Base-by-base conservation (phyloP, 257 asterid genomes). In the Agastache rugosa region DNA sequence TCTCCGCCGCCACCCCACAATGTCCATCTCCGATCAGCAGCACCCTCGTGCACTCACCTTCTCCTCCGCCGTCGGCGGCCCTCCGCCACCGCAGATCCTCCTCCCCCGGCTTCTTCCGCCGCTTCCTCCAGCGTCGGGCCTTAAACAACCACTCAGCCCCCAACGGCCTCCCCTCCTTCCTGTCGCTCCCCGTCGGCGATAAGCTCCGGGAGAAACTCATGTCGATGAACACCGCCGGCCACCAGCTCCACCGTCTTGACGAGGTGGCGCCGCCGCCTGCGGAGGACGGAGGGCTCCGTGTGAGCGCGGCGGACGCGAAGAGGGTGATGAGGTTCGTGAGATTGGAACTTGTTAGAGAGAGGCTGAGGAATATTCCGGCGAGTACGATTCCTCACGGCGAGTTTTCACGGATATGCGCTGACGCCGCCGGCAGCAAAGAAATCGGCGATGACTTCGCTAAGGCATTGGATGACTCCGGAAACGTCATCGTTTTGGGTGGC, bases 401-500 rank as follows among this genome's bases (percentile, higher is more conserved):
- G 51, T 90, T 83, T 55, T 72, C 86, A 5, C 78, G 77, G 31
- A 71, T 88, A 6, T 94, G 98, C 59, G 69, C 53, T 1, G 96
- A 85, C 16, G 84, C n/a, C 27, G 75, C 87, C 58, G 86, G 77
- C 3, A 63, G 80, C 35, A 50, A 39, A 1, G 93, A 87, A 44
- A 81, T 39, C 70, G 96, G 93, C 0, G 3, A 61, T 78, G 97
- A 91, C 72, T 84, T 85, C 11, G 96, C 97, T 0, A 88, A 84
- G 83, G 78, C 79, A 69, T 66, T 94, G 84, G 97, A 94, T 42
- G 83, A 86, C 1, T 92, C 91, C 2, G 97, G 93, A 22, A 82
- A 76, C 80, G 97, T 94, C 80, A 81, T 94, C 83, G 90, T 90
- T 64, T 78, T 94, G 17, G 92, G 98, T 71, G 89, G 83, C 72